Conservation (phyloP, 441 rosid species). For the Pelargonium citronellum region DNA sequence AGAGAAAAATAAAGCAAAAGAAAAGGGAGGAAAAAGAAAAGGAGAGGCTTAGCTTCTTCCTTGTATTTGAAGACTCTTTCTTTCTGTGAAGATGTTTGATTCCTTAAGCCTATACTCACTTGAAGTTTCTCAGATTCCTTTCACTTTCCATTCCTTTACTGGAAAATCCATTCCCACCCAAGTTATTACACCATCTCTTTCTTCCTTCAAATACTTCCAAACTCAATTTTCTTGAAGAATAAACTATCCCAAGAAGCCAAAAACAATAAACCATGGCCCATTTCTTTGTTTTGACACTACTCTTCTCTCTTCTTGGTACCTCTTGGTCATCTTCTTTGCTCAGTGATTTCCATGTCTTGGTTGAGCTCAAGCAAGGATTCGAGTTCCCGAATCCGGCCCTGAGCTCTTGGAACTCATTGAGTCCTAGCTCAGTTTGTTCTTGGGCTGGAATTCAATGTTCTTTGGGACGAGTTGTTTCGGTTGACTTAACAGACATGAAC, state of each 20-base stretch:
- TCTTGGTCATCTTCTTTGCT: conserved; percentile 34
- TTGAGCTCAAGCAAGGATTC: conserved; percentile 46
- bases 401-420: conserved; percentile 37
- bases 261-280: conserved; percentile 37
- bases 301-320: conserved; percentile 25
- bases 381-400: conserved; percentile 40
- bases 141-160: conserved; percentile 40
- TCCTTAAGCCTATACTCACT: conserved; percentile 35
- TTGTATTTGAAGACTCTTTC: conserved; percentile 48
- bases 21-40: conserved; percentile 28
- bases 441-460: conserved; percentile 38
- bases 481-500: conserved; percentile 39
- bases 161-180: conserved; percentile 27
- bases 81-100: conserved; percentile 41
- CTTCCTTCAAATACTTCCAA: conserved; percentile 39
- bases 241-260: conserved; percentile 7
- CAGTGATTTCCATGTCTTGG: conserved; percentile 41
- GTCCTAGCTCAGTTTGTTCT: conserved; percentile 38
- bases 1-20: conserved; percentile 21
- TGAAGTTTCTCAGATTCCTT: conserved; percentile 49
- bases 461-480: conserved; percentile 32
- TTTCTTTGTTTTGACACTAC: conserved; percentile 40
- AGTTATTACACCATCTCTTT: conserved; percentile 33
- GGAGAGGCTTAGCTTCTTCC: conserved; percentile 46
- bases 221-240: conserved; percentile 25